A percentile compares a stretch with the other conserved stretches of the same genome.
These are phyloP conservation scores for Omphalotus guepiniiformis DNA, from an alignment of 768 basidiomycete genomes.

Conservation along the genomic window DNA sequence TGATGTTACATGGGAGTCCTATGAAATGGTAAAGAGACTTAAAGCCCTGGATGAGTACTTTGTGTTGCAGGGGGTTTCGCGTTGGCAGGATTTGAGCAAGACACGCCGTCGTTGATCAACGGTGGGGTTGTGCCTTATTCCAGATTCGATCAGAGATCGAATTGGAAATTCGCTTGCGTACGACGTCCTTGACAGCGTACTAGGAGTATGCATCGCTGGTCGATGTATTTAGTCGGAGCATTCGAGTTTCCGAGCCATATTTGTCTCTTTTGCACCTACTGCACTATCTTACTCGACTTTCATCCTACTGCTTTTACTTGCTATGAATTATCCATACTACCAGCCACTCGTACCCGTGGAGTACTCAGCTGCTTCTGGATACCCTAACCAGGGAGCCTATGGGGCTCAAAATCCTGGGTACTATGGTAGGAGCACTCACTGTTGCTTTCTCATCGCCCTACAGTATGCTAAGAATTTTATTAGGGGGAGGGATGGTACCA, in stretches of 20 bases:
- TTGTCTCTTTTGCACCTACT: not conserved
- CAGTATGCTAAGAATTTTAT: not conserved
- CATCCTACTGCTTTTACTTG: too few relatives aligned
- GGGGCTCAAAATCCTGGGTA: not conserved
- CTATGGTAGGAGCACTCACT: not conserved
- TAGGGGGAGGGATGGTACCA: slow-evolving; percentile 2
- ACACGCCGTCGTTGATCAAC: not conserved
- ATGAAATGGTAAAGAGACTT: not conserved
- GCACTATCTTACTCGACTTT: not conserved
- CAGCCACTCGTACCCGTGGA: not conserved
- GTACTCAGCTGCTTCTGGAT: not conserved
- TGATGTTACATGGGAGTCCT: slow-evolving; percentile 12
- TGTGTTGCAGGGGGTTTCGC: slow-evolving; percentile 3
- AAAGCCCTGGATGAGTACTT: slow-evolving; percentile 11
- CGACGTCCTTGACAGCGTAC: not conserved
- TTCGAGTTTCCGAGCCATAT: not conserved
- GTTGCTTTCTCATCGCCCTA: too few relatives aligned
- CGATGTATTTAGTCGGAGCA: not conserved
- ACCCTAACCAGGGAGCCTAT: not conserved
- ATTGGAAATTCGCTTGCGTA: not conserved
- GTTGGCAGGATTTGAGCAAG: slow-evolving; percentile 1
- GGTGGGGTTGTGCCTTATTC: too few relatives aligned
- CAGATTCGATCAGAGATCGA: not conserved
- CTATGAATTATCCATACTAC: not conserved
- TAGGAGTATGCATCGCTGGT: not conserved